Evolutionary conservation across 164 flowering plant genomes (phyloP).

Genomic region (Macadamia tetraphylla): DNA sequence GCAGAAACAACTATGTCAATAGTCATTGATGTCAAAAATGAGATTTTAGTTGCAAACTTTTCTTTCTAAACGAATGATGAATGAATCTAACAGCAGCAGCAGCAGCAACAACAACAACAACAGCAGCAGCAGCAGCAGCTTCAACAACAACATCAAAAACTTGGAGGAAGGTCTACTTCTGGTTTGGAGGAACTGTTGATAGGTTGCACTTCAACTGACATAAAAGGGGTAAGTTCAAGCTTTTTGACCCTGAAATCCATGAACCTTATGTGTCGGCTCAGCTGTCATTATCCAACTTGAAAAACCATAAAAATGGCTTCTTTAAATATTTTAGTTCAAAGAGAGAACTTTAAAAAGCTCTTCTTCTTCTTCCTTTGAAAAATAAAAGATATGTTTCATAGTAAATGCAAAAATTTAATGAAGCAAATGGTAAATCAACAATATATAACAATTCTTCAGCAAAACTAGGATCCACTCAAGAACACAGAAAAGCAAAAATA

Average conservation of each 20-base stretch:
- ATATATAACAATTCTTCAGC: too few relatives aligned
- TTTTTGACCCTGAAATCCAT: slow-evolving; percentile 62
- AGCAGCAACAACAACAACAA: too few relatives aligned
- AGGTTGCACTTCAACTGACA: slow-evolving; percentile 81
- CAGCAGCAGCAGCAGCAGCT: too few relatives aligned
- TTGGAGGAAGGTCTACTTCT: slow-evolving; percentile 62
- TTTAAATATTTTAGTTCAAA: not conserved
- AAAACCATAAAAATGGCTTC: slow-evolving; percentile 1
- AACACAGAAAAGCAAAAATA: not conserved
- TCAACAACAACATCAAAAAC: slow-evolving; percentile 66
- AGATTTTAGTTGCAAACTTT: too few relatives aligned
- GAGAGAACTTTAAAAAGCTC: not conserved
- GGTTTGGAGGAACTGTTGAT: slow-evolving; percentile 79
- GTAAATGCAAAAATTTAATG: too few relatives aligned
- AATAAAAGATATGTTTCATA: too few relatives aligned
- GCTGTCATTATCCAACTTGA: slow-evolving; percentile 8
- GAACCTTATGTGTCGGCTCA: slow-evolving; percentile 14
- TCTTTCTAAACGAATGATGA: not conserved
- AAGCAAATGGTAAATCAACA: too few relatives aligned
- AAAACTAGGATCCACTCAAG: not conserved
- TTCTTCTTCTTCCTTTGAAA: not conserved
- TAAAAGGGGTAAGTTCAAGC: slow-evolving; percentile 61
- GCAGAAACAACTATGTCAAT: too few relatives aligned
- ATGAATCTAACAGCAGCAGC: slow-evolving; percentile 36
- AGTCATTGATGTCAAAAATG: too few relatives aligned